Base-by-base conservation (phyloP, 768 basidiomycete genomes). In the Suillus lakei region DNA sequence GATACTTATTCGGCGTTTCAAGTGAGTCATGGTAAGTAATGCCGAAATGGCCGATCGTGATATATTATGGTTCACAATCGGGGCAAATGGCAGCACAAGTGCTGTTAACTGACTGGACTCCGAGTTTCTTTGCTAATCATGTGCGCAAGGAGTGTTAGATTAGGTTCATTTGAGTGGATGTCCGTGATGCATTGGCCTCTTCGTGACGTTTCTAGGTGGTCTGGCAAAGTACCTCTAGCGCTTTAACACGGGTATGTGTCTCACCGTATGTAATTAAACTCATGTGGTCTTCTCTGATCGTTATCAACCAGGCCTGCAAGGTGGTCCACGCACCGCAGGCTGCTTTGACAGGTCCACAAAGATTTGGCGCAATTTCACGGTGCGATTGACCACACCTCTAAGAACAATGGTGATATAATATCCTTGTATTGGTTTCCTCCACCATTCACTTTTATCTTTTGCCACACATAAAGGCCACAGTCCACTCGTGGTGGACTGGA, bases 221-320 rank as follows among this genome's bases (percentile, higher is more conserved):
- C 38, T 18, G 9, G 26, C 38, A 28, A 26, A 58, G 36, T 38
- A 58, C 23, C 16, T 23, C 39, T 58, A 2, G 38, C 2, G 18
- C 10, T 38, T 28, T 18, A 28, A 38, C 56, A 39, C 15, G 56
- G 53, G 36, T 58, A 28, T 18, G 56, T 58, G 56, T 38, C 21
- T 58, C 36, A 58, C 26, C 5, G 38, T 39, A 58, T 39, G 38
- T 58, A 58, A 58, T 58, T 39, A 58, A 58, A 58, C 53, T 54
- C 53, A 34, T 54, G 38, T 26, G 56, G 12, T 39, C 56, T 58
- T 58, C 38, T 58, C 18, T 38, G 26, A 58, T 23, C 38, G 38
- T 38, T 26, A 58, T 39, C 26, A 18, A 39, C 56, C 26, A 26
- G 36, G 56, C 56, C 53, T n/a, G 53, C 32, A 54, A 58, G 56